Conservation (phyloP, 805 yeast species). For the Yamadazyma olivae region DNA sequence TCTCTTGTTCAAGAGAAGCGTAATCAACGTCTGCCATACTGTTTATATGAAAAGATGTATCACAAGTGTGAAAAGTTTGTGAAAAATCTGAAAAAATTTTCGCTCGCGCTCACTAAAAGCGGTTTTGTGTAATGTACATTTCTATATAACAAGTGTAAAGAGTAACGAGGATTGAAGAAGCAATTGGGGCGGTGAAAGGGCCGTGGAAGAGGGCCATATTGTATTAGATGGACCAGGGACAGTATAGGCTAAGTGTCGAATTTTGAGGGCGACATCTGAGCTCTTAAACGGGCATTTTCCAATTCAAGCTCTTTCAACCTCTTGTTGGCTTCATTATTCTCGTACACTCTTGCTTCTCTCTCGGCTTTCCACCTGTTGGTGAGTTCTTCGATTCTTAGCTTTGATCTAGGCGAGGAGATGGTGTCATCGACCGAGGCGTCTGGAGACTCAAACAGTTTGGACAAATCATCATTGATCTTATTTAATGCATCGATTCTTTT, state of each 20-base stretch:
- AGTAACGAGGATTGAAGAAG: too few species aligned
- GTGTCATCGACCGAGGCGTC: conserved; percentile 10
- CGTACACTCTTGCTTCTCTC: conserved; percentile 64
- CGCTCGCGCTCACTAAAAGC: too few species aligned
- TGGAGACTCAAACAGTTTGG: conserved; percentile 10
- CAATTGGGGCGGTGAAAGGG: too few species aligned
- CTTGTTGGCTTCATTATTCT: conserved; percentile 51
- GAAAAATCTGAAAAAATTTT: too few species aligned
- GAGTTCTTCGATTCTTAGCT: conserved; percentile 57
- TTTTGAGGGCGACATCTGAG: too few species aligned
- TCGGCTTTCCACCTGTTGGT: conserved; percentile 67
- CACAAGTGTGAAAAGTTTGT: too few species aligned
- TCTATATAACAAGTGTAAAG: too few species aligned
- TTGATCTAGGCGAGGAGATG: conserved; percentile 13
- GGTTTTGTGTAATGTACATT: too few species aligned
- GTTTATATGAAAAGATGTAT: too few species aligned
- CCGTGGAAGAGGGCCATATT: too few species aligned
- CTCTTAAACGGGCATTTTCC: conserved; percentile 45
- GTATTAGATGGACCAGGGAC: too few species aligned
- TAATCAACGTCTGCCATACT: conserved; percentile 10
- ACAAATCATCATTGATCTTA: conserved; percentile 19
- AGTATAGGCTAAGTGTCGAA: too few species aligned
- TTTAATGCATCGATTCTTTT: conserved; percentile 26
- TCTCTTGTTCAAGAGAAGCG: conserved; percentile 32
- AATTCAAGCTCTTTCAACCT: conserved; percentile 52